phyloP scores from a whole-genome alignment of 208 protist species.

The Acanthamoeba triangularis region DNA sequence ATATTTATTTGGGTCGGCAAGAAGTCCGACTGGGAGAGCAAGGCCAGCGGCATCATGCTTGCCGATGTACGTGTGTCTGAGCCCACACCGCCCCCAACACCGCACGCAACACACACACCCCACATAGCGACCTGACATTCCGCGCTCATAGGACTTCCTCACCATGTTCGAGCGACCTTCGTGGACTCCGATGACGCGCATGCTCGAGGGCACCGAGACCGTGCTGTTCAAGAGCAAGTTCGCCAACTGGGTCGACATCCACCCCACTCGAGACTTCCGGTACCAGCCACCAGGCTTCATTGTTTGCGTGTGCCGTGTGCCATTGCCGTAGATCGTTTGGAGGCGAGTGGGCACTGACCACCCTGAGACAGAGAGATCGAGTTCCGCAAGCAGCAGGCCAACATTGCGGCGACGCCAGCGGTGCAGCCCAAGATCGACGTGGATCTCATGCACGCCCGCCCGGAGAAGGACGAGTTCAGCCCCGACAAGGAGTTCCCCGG shows the following conservation, averaged over 20 bases:
- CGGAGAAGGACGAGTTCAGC: neutral
- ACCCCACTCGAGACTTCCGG: conserved; percentile 16
- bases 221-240: conserved; percentile 79
- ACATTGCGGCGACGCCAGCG: conserved; percentile 50
- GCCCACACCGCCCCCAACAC: neutral
- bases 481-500: neutral
- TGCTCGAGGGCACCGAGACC: conserved; percentile 71
- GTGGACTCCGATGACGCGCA: conserved; percentile 78
- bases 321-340: too few species aligned
- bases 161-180: conserved; percentile 74
- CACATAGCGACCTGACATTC: neutral
- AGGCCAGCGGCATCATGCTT: conserved; percentile 72
- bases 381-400: conserved; percentile 67
- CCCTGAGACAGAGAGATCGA: conserved; percentile 7
- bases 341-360: too few species aligned
- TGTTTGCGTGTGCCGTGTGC: too few species aligned
- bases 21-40: conserved; percentile 76
- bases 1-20: conserved; percentile 86
- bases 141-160: conserved; percentile 41
- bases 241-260: conserved; percentile 69
- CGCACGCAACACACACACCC: neutral
- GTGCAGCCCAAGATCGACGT: conserved; percentile 71
- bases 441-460: neutral
- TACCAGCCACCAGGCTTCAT: neutral
- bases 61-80: conserved; percentile 58